A percentile compares a stretch with the other conserved stretches of the same genome.
Evolutionary conservation across 768 basidiomycete species (phyloP).

Genomic region (Austroboletus eburneus): DNA sequence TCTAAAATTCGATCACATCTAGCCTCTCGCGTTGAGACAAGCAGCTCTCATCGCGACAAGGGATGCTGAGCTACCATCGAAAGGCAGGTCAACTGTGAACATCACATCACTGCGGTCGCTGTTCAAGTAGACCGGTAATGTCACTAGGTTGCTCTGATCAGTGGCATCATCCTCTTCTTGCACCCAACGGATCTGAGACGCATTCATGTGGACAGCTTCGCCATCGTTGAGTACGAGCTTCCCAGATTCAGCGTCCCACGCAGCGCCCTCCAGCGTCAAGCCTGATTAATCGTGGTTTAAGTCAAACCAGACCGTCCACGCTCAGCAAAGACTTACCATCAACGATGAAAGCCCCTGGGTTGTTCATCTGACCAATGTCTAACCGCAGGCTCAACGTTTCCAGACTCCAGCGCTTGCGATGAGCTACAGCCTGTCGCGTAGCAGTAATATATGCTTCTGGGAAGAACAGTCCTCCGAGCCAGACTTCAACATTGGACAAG

Average conservation of each 20-base stretch:
- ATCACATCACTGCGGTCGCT: slow-evolving; percentile 83
- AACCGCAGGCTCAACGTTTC: slow-evolving; percentile 81
- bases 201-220: slow-evolving; percentile 67
- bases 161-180: slow-evolving; percentile 44
- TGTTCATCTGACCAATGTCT: slow-evolving; percentile 77
- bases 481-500: slow-evolving; percentile 70
- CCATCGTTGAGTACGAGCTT: slow-evolving; percentile 82
- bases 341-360: slow-evolving; percentile 76
- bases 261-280: slow-evolving; percentile 81
- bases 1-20: slow-evolving; percentile 10
- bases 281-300: slow-evolving; percentile 43
- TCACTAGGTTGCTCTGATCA: slow-evolving; percentile 48
- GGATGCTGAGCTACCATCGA: slow-evolving; percentile 60
- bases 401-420: slow-evolving; percentile 86
- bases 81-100: slow-evolving; percentile 84
- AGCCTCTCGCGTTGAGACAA: slow-evolving; percentile 82
- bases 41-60: slow-evolving; percentile 85
- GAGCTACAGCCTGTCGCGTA: slow-evolving; percentile 92
- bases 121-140: slow-evolving; percentile 91
- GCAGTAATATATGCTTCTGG: slow-evolving; percentile 97
- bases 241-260: slow-evolving; percentile 53
- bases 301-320: background rate
- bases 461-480: slow-evolving; percentile 94
- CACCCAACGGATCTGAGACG: slow-evolving; percentile 87
- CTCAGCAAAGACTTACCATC: slow-evolving; percentile 69